Evolutionary conservation across 202 grass and related monocot species (phyloP), one percentile per base, ranked within the genome.

Genomic region (Schoenoplectus tabernaemontani): DNA sequence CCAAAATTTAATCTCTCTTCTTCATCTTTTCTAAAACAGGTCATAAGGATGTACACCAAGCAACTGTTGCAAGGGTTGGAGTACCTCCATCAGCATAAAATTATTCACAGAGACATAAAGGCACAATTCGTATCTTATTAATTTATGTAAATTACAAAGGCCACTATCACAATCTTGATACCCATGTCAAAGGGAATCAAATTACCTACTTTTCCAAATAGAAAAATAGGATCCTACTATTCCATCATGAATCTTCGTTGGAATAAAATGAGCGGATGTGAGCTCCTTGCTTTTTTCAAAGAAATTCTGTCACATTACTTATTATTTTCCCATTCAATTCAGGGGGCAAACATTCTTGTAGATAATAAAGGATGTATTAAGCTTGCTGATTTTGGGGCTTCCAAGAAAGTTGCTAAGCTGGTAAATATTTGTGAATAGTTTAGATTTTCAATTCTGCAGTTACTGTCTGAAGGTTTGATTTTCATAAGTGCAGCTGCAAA

Each of bases 291-390:
- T 36, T 54, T 36, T 75, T 30, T 3, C 39, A 11, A 28, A 28
- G 28, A 56, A 56, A 5, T 19, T 53, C 30, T 75, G 47, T 75
- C 16, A 75, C 30, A 28, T 28, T 28, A 58, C 70, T 13, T 33
- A 46, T 56, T 39, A 9, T 43, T 59, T 28, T 19, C 34, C 69
- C 28, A 79, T 83, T 71, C 1, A 87, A 85, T 82, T 78, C 83
- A 95, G 91, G 96, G 96, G 7, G 91, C 91, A 83, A 98, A 98
- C 71, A 98, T 98, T 89, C 96, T 98, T 79, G 89, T 98, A 11
- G 96, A 98, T 83, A 95, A 98, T 84, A 98, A 98, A 86, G 96
- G 96, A 28, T 98, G 96, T 90, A 98, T 98, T 83, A 98, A 98
- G 47, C 89, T 98, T 70, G 91, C 96, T 4, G 96, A 98, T 89